Percentiles rank a stretch among this genome's conserved stretches.
These are phyloP conservation scores for Phytophthora tubulina DNA, from an alignment of 352 stramenopile species.

Conservation along the genomic window DNA sequence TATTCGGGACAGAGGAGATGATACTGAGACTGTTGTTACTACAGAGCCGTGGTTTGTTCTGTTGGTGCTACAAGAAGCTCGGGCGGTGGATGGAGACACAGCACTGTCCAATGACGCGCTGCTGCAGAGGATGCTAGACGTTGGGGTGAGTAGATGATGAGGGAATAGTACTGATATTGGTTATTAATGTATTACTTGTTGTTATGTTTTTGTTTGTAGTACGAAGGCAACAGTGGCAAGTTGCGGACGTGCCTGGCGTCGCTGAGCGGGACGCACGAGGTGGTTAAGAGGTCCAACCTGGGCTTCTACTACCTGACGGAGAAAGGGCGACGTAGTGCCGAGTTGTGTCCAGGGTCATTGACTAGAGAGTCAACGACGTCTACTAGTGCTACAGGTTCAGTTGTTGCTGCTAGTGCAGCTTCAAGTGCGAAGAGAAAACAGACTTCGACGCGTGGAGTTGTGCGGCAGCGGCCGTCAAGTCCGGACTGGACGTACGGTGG, in stretches of 20 bases:
- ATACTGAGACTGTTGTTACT: background rate
- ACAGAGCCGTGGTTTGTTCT: constrained; percentile 87
- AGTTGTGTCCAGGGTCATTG: constrained; percentile 54
- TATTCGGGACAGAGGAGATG: background rate
- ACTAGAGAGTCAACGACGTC: background rate
- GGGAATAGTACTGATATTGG: background rate
- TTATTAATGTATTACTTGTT: background rate
- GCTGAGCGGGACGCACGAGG: constrained; percentile 67
- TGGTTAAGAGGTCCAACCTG: constrained; percentile 53
- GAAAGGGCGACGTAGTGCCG: constrained; percentile 58
- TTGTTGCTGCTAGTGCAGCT: background rate
- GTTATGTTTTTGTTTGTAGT: constrained; percentile 44
- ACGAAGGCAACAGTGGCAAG: constrained; percentile 57
- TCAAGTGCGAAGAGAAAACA: constrained; percentile 4
- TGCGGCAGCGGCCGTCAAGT: constrained; percentile 17
- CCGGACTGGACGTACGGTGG: constrained; percentile 46
- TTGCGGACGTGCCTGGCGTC: constrained; percentile 65
- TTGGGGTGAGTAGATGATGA: constrained; percentile 47
- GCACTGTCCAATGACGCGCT: constrained; percentile 54
- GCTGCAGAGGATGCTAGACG: constrained; percentile 58
- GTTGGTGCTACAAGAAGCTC: constrained; percentile 51
- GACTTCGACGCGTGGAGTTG: constrained; percentile 3
- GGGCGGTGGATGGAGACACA: constrained; percentile 43
- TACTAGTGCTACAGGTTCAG: background rate
- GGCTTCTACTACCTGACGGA: constrained; percentile 67